phyloP scores from a whole-genome alignment of 495 filamentous ascomycete genomes.

The Hypoxylon intermedium region DNA sequence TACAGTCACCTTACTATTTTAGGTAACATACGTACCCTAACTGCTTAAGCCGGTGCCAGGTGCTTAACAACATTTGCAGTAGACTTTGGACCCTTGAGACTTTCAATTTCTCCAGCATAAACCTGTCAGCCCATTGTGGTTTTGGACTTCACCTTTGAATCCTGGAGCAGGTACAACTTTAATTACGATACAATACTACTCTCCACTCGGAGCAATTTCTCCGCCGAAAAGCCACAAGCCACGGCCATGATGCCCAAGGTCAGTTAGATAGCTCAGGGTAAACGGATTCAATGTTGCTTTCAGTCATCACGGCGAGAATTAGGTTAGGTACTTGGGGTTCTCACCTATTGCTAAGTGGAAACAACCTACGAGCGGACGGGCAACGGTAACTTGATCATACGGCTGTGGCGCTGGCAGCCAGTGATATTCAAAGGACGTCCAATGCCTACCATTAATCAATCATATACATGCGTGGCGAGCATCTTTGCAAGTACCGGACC shows the following conservation, averaged over 20 bases:
- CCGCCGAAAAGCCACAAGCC: conserved; percentile 12
- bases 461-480: conserved; percentile 19
- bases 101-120: neutral
- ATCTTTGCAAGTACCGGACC: conserved; percentile 15
- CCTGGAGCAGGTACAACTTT: neutral
- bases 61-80: no score
- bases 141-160: conserved; percentile 12
- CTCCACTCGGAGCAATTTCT: conserved; percentile 30
- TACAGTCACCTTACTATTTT: conserved; percentile 3
- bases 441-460: conserved; percentile 20
- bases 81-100: neutral
- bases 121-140: conserved; percentile 11
- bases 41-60: neutral
- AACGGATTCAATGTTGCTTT: no score
- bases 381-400: conserved; percentile 1
- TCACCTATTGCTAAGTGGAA: neutral
- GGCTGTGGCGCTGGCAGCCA: conserved; percentile 17
- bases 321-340: conserved; percentile 1
- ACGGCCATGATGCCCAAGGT: neutral
- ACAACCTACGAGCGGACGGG: no score
- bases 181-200: neutral
- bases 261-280: neutral
- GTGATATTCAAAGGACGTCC: conserved; percentile 20
- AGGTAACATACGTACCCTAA: conserved; percentile 9
- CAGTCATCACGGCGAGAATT: neutral